These are phyloP conservation scores for Aspergillus haitiensis DNA, from an alignment of 495 filamentous ascomycete species.

Conservation along the genomic window DNA sequence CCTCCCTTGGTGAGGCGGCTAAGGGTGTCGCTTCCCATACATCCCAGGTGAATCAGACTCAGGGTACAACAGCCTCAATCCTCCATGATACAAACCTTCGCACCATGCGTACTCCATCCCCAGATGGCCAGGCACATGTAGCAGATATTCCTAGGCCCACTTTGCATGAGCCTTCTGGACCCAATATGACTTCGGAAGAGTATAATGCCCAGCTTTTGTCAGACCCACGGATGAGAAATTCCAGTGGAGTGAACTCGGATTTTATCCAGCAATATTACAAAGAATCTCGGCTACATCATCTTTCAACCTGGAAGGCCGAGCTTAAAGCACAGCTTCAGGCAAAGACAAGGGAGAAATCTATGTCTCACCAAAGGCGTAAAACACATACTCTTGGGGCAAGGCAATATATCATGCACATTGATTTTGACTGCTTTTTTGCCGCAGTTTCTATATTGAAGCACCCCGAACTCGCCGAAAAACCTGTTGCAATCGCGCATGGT, in stretches of 20 bases:
- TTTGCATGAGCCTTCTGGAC: slow-evolving; percentile 27
- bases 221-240: slow-evolving; percentile 79
- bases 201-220: slow-evolving; percentile 80
- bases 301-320: slow-evolving; percentile 94
- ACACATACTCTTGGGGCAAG: slow-evolving; percentile 60
- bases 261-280: slow-evolving; percentile 93
- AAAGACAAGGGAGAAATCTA: slow-evolving; percentile 66
- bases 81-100: neutral
- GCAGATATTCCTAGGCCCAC: slow-evolving; percentile 8
- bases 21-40: neutral
- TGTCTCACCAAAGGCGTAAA: slow-evolving; percentile 49
- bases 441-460: slow-evolving; percentile 80
- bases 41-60: neutral
- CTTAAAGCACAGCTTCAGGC: slow-evolving; percentile 83
- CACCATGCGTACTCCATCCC: slow-evolving; percentile 1
- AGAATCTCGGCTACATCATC: slow-evolving; percentile 89
- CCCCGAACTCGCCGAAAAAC: slow-evolving; percentile 76
- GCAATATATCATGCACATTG: slow-evolving; percentile 89
- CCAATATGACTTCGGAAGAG: slow-evolving; percentile 77
- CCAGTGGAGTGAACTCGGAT: slow-evolving; percentile 83
- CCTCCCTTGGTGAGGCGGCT: slow-evolving; percentile 24
- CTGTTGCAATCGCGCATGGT: slow-evolving; percentile 87
- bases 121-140: neutral
- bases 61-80: neutral
- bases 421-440: slow-evolving; percentile 98